Percentiles rank a stretch among this genome's conserved stretches.
Conservation (phyloP, 2,329 filamentous ascomycete species). For the Stemphylium vesicarium region DNA sequence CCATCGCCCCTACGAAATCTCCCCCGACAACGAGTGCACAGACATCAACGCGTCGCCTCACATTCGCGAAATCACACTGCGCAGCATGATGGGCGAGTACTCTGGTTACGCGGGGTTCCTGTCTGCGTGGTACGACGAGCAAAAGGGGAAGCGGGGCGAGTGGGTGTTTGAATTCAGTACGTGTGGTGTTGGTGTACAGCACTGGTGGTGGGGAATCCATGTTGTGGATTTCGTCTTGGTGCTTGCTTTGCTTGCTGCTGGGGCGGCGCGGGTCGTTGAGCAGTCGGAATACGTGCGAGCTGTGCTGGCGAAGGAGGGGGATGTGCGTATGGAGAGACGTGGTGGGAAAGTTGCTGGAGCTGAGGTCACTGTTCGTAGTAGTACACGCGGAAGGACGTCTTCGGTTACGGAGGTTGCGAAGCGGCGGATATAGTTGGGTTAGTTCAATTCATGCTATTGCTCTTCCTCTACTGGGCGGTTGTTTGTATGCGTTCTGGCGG, state of each 20-base stretch:
- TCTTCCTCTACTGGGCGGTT: neutral
- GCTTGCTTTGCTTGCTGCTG: neutral
- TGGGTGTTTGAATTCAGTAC: conserved; percentile 84
- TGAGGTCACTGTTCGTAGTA: neutral
- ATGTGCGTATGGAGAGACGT: neutral
- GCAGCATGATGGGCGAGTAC: conserved; percentile 98
- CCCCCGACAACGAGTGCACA: conserved; percentile 43
- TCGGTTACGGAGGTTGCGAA: conserved; percentile 1
- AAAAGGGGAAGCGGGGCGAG: conserved; percentile 71
- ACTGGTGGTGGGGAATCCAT: conserved; percentile 94
- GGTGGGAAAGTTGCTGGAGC: neutral
- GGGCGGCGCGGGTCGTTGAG: neutral
- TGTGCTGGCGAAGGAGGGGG: neutral
- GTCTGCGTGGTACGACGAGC: conserved; percentile 85
- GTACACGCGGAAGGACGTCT: neutral
- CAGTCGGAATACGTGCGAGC: neutral
- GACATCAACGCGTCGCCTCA: conserved; percentile 54
- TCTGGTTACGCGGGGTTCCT: conserved; percentile 90
- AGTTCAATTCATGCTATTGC: neutral
- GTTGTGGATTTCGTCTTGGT: conserved; percentile 30
- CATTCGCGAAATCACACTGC: conserved; percentile 87
- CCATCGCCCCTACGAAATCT: conserved; percentile 25
- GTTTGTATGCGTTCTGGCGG: too few relatives aligned
- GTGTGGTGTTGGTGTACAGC: conserved; percentile 83
- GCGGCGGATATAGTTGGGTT: conserved; percentile 1